Conservation (phyloP, 2,329 filamentous ascomycete species). For the Botrytis fabae region DNA sequence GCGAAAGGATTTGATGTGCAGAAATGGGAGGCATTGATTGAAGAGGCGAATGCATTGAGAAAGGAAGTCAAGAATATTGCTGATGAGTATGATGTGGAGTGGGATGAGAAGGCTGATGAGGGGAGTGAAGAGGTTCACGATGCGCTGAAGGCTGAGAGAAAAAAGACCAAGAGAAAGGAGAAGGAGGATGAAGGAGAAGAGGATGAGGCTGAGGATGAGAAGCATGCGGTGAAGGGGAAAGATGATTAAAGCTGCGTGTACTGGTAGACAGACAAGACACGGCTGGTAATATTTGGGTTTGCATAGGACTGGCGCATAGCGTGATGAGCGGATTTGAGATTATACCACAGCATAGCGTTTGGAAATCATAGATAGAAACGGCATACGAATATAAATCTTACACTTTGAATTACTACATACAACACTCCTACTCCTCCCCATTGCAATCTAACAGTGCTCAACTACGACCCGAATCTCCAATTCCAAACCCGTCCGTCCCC, state of each 20-base stretch:
- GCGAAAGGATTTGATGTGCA: conserved; percentile 71
- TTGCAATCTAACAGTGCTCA: neutral
- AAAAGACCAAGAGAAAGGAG: conserved; percentile 41
- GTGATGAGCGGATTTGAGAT: neutral
- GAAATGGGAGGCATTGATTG: conserved; percentile 75
- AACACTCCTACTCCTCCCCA: neutral
- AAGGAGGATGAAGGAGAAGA: conserved; percentile 45
- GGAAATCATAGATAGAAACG: neutral
- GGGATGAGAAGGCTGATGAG: conserved; percentile 76
- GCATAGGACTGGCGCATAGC: neutral
- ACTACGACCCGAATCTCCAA: neutral
- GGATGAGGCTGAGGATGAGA: conserved; percentile 18
- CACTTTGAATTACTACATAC: neutral
- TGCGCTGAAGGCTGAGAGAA: conserved; percentile 54
- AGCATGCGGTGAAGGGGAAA: neutral
- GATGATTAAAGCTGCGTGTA: neutral
- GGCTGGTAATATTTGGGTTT: neutral
- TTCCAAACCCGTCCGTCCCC: neutral
- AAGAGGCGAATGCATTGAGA: conserved; percentile 75
- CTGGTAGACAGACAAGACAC: neutral
- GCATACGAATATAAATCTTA: neutral
- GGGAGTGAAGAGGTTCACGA: conserved; percentile 64
- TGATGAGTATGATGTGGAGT: conserved; percentile 86
- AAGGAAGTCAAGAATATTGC: conserved; percentile 79
- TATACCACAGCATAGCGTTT: conserved; percentile 15